Percentiles rank a stretch among this genome's conserved stretches.
Conservation (phyloP, 345 rosid species). For the Psidium guajava region DNA sequence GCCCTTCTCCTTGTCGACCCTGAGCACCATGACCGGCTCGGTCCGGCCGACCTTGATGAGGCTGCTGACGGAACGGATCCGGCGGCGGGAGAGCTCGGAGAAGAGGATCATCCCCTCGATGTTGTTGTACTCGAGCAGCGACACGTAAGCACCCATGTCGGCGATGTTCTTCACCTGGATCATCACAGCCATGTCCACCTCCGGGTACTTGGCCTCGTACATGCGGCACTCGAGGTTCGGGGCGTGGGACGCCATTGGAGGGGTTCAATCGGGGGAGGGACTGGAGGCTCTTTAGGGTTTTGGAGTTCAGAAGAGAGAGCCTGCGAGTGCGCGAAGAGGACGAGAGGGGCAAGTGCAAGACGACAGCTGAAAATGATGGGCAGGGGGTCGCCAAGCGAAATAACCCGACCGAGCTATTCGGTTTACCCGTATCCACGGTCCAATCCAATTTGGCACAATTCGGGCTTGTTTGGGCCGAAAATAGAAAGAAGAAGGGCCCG, state of each 20-base stretch:
- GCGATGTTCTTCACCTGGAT: constrained; percentile 94
- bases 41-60: constrained; percentile 89
- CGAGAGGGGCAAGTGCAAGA: background rate
- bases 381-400: background rate
- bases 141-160: constrained; percentile 96
- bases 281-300: background rate
- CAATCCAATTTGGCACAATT: background rate
- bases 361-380: background rate
- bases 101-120: constrained; percentile 96
- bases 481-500: background rate
- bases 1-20: constrained; percentile 94
- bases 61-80: constrained; percentile 94
- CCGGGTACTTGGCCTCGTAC: constrained; percentile 92
- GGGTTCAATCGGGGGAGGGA: background rate
- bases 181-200: constrained; percentile 98
- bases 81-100: constrained; percentile 98
- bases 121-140: constrained; percentile 92
- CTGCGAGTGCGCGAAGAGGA: background rate
- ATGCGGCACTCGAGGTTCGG: constrained; percentile 94
- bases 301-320: background rate
- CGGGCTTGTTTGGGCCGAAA: background rate
- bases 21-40: constrained; percentile 98
- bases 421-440: background rate
- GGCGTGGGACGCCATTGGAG: constrained; percentile 33
- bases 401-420: background rate